These are phyloP conservation scores for Pseudogymnoascus sp. DNA, from an alignment of 2,329 filamentous ascomycete species.

Conservation along the genomic window DNA sequence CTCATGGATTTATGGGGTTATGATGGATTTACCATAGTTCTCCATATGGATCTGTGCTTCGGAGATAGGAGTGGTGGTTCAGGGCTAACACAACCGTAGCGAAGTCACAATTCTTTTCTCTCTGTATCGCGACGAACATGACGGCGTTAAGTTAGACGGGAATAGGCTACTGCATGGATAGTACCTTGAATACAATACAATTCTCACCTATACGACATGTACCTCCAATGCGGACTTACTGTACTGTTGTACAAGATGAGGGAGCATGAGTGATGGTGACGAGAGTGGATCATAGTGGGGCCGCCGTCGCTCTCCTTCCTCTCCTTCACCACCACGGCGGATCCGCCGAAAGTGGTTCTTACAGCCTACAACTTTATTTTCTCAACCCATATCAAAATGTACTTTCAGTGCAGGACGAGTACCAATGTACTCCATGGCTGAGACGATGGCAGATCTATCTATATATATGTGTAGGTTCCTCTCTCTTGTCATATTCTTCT, in stretches of 20 bases:
- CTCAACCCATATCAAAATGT: background rate
- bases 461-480: conserved; percentile 33
- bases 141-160: background rate
- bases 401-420: background rate
- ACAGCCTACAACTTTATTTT: background rate
- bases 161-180: background rate
- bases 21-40: background rate
- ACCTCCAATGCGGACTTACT: background rate
- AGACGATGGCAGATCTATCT: conserved; percentile 21
- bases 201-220: background rate
- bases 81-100: background rate
- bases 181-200: background rate
- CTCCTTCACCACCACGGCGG: background rate
- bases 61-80: background rate
- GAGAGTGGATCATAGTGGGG: background rate
- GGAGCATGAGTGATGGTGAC: background rate
- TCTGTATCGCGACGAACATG: background rate
- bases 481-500: conserved; percentile 27
- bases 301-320: background rate
- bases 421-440: background rate
- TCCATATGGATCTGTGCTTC: background rate
- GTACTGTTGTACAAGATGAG: background rate
- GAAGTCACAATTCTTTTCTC: background rate
- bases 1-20: background rate
- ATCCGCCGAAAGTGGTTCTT: background rate